phyloP scores from a whole-genome alignment of 495 filamentous ascomycete species.

The Neurospora sp. region DNA sequence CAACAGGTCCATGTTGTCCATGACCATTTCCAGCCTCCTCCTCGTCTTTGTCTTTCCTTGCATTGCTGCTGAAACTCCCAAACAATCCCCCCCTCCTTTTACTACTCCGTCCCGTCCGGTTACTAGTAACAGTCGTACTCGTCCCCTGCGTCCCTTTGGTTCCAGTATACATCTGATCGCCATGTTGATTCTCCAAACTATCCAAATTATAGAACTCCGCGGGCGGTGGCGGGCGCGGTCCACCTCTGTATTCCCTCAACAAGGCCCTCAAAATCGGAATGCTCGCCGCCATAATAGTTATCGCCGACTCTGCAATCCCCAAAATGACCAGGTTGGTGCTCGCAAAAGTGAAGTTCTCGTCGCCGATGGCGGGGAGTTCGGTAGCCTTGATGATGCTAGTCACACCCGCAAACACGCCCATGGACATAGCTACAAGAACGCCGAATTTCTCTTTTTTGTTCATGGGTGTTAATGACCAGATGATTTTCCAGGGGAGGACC shows the following conservation, averaged over 20 bases:
- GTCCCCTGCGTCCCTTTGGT: neutral
- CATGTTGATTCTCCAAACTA: neutral
- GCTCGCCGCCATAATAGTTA: constrained; percentile 23
- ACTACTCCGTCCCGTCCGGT: neutral
- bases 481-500: constrained; percentile 27
- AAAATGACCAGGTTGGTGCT: constrained; percentile 21
- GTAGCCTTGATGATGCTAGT: constrained; percentile 21
- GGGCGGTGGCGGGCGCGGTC: neutral
- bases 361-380: constrained; percentile 19
- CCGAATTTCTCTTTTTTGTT: constrained; percentile 27
- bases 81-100: neutral
- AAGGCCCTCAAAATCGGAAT: constrained; percentile 24
- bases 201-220: neutral
- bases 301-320: constrained; percentile 18
- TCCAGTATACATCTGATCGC: neutral
- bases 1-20: neutral
- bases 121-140: neutral
- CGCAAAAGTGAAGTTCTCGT: constrained; percentile 14
- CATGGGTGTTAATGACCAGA: constrained; percentile 13
- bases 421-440: constrained; percentile 28
- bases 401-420: constrained; percentile 24
- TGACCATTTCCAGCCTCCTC: neutral
- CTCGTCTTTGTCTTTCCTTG: neutral
- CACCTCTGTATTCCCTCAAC: neutral
- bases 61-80: neutral